Base-by-base conservation (phyloP, 495 filamentous ascomycete species). In the Hypoxylon perforatum region DNA sequence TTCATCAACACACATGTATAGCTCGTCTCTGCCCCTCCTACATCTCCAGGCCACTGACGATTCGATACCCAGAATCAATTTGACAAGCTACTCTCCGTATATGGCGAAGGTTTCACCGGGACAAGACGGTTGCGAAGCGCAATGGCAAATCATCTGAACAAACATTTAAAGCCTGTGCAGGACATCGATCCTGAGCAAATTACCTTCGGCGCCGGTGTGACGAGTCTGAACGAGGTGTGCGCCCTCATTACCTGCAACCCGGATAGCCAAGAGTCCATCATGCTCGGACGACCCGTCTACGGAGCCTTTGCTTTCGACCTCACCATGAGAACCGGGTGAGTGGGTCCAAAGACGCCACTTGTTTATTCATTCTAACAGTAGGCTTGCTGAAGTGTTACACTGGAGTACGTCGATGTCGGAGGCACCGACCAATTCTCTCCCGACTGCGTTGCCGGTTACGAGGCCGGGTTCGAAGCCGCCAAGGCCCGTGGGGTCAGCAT, bases 201-300 rank as follows among this genome's bases (percentile, higher is more conserved):
- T 18, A 65, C 78, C 5, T 72, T 83, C 28, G 79, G 83, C 1
- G 79, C 80, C 28, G 86, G 86, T 0, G 75, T 85, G 1, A 83
- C 84, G 0, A 64, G 74, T 1, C 67, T 84, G 0, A 78, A 81
- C 23, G 81, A 86, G 48, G 77, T 81, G 38, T 63, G 81, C 11
- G 79, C 80, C 0, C 78, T 77, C 67, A 57, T 72, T 3, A 75
- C 86, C 4, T 75, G 70, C 14, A 54, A 70, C 22, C 63, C 78
- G 0, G 80, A 86, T 67, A 73, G 71, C 0, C 80, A 81, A 0
- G 83, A 88, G 46, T 80, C 78, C 0, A 80, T 88, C 33, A 46
- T 88, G 15, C 72, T 88, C 0, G 80, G 79, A 6, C 62, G 72
- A 10, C 85, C 85, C 6, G 80, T 78, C 48, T 88, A 87, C 53